Conservation (phyloP, 352 stramenopile genomes). For the Albugo candida region DNA sequence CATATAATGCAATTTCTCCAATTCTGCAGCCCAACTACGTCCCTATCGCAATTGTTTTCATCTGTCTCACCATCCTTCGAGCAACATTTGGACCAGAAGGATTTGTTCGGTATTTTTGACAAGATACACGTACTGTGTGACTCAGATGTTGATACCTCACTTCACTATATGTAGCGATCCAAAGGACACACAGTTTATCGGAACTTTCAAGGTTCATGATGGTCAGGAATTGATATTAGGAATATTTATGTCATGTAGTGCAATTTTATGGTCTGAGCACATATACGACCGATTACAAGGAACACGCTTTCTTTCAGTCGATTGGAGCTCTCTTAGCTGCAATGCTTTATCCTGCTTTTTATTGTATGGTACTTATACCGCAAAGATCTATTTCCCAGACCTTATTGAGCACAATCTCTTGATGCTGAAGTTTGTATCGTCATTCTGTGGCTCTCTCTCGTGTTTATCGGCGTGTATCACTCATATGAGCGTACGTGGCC, state of each 20-base stretch:
- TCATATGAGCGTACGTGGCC: constrained; percentile 20
- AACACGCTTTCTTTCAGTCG: constrained; percentile 5
- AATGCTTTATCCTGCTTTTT: constrained; percentile 30
- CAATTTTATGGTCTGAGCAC: constrained; percentile 5
- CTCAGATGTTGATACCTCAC: not conserved
- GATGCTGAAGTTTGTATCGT: constrained; percentile 56
- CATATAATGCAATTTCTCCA: constrained; percentile 3
- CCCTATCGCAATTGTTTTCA: constrained; percentile 15
- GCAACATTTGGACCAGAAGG: constrained; percentile 28
- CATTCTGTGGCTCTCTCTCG: constrained; percentile 50
- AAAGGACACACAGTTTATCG: constrained; percentile 62
- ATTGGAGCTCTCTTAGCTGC: constrained; percentile 39
- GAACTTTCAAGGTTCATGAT: constrained; percentile 30
- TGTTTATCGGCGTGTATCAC: constrained; percentile 36
- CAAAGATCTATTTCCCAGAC: constrained; percentile 20
- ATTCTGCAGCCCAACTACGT: constrained; percentile 17
- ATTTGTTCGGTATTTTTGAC: constrained; percentile 27
- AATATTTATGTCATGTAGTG: constrained; percentile 39
- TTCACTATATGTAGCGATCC: constrained; percentile 22
- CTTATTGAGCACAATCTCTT: constrained; percentile 31
- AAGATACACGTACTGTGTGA: not conserved
- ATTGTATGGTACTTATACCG: constrained; percentile 25
- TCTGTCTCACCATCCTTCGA: constrained; percentile 17
- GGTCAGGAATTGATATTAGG: constrained; percentile 43
- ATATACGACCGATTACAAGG: not conserved